These are phyloP conservation scores for Coemansia guatemalensis DNA, from an alignment of 192 early-diverging fungal species.

Conservation along the genomic window DNA sequence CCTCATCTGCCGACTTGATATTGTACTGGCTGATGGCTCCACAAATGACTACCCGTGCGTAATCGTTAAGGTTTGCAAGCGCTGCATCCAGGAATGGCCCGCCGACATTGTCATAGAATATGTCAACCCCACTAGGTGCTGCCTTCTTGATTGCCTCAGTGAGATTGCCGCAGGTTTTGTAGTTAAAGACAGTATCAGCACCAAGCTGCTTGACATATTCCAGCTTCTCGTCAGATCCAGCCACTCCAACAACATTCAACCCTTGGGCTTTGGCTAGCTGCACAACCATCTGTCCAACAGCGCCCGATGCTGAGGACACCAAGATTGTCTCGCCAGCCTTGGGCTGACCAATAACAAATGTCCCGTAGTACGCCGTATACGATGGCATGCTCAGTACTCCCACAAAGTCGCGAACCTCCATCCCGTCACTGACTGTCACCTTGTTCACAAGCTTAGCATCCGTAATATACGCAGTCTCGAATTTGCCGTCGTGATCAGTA, in stretches of 20 bases:
- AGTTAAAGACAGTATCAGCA: constrained; percentile 87
- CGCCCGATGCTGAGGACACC: constrained; percentile 75
- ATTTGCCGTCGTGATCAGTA: constrained; percentile 72
- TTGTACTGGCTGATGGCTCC: constrained; percentile 81
- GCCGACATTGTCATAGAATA: constrained; percentile 82
- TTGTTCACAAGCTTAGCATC: constrained; percentile 57
- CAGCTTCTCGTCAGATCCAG: constrained; percentile 82
- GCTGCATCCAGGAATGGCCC: constrained; percentile 74
- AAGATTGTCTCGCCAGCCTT: constrained; percentile 80
- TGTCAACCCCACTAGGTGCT: constrained; percentile 79
- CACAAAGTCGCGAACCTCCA: constrained; percentile 14
- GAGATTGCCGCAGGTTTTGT: constrained; percentile 67
- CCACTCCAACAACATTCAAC: constrained; percentile 77
- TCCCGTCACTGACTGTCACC: constrained; percentile 4
- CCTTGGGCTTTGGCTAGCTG: constrained; percentile 76
- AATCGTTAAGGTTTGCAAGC: constrained; percentile 58
- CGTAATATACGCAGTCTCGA: constrained; percentile 50
- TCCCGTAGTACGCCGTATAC: constrained; percentile 69
- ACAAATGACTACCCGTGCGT: constrained; percentile 68
- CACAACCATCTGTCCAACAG: constrained; percentile 73
- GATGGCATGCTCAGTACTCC: constrained; percentile 76
- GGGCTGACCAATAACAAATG: constrained; percentile 67
- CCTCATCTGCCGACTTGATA: constrained; percentile 33
- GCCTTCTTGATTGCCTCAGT: constrained; percentile 55
- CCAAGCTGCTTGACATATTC: constrained; percentile 64